A percentile compares a stretch with the other conserved stretches of the same genome.
phyloP scores from a whole-genome alignment of 768 basidiomycete species.

The Agrocybe pediades region DNA sequence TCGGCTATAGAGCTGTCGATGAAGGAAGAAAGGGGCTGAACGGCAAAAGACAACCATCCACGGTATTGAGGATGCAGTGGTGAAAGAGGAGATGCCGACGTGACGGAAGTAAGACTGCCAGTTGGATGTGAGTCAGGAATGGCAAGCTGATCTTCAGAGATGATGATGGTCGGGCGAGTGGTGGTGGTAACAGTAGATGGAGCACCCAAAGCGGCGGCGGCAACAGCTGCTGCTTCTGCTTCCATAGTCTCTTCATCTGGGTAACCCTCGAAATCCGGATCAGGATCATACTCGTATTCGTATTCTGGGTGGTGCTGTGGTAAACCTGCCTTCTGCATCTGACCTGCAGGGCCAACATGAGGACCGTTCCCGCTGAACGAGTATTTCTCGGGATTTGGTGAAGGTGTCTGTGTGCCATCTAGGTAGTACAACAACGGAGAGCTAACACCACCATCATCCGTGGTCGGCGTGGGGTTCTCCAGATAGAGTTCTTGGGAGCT shows the following conservation, averaged over 20 bases:
- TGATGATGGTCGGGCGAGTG: slow-evolving; percentile 34
- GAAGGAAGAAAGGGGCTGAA: slow-evolving; percentile 60
- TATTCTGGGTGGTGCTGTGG: slow-evolving; percentile 5
- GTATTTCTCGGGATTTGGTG: slow-evolving; percentile 23
- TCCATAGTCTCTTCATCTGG: slow-evolving; percentile 29
- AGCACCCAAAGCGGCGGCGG: slow-evolving; percentile 9
- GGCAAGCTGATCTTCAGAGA: slow-evolving; percentile 14
- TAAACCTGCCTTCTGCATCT: neutral
- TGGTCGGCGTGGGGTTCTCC: slow-evolving; percentile 38
- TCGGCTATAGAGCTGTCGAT: slow-evolving; percentile 59
- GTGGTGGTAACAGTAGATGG: neutral
- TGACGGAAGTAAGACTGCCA: slow-evolving; percentile 17
- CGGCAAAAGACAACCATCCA: slow-evolving; percentile 63
- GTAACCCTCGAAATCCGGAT: slow-evolving; percentile 18
- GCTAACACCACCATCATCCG: slow-evolving; percentile 26
- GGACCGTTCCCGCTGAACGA: slow-evolving; percentile 7
- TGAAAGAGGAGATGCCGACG: slow-evolving; percentile 37
- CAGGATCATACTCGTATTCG: slow-evolving; percentile 19
- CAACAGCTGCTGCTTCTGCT: slow-evolving; percentile 16
- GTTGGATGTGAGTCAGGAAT: neutral
- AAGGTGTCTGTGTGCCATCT: slow-evolving; percentile 26
- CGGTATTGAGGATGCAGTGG: slow-evolving; percentile 51
- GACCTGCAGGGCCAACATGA: neutral
- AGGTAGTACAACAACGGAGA: slow-evolving; percentile 39
- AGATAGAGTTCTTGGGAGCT: slow-evolving; percentile 43